Base-by-base conservation (phyloP, 2,329 filamentous ascomycete genomes). In the Neonectria coccinea region DNA sequence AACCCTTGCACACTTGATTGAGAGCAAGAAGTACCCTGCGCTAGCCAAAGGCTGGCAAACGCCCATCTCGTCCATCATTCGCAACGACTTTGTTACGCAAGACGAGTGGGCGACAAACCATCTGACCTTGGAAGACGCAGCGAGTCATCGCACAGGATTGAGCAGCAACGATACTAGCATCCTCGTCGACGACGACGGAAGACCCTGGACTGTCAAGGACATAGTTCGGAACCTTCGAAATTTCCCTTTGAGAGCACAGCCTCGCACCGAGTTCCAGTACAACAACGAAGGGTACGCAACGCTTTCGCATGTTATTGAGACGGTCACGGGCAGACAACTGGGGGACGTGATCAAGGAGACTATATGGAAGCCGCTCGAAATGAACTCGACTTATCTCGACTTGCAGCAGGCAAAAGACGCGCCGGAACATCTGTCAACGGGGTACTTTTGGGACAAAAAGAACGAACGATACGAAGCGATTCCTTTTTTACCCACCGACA, bases 121-220 rank as follows among this genome's bases (percentile, higher is more conserved):
- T 64, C 72, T 86, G 41, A 88, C 84, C 0, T 72, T 88, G 5
- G 83, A 88, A 57, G 86, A 89, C 60, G 81, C 84, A 2, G 77
- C 86, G 1, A 80, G 81, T 52, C 86, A 89, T 70, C 79, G 85
- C 5, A 84, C 82, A 0, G 86, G 86, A 11, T 76, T 86, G 64
- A 76, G 84, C 1, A 65, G 76, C 36, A 83, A 82, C 70, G 81
- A 84, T 65, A 52, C 45, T 52, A 72, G 50, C 62, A 79, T 64
- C 4, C 71, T 77, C 0, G 74, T 69, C 33, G 79, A 79, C 1
- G 64, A 80, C 1, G 79, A 81, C 3, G 79, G 78, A 9, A 16
- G 41, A 53, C 20, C 51, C 64, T 62, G 52, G 51, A 79, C 67
- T 3, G 73, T 78, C 1, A 75, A 68, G 39, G 80, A 80, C 1